A percentile compares a stretch with the other conserved stretches of the same genome.
phyloP scores from a whole-genome alignment of 345 rosid genomes.

The Arabidopsis suecica region DNA sequence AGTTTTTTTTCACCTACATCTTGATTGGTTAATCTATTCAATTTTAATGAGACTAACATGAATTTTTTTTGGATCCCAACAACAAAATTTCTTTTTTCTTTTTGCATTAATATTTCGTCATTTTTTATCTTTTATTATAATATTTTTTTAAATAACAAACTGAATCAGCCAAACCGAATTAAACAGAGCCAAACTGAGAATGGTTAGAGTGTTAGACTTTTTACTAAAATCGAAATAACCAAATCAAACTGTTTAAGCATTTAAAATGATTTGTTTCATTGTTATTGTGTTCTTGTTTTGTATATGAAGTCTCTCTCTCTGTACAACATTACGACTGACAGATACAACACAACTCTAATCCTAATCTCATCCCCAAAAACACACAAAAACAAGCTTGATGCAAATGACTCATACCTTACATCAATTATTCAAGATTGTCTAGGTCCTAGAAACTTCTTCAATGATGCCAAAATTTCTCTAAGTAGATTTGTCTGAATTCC shows the following conservation, averaged over 20 bases:
- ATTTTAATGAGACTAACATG: too few relatives aligned
- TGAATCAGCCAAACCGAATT: too few relatives aligned
- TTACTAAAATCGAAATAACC: too few relatives aligned
- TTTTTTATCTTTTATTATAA: too few relatives aligned
- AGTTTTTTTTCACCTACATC: too few relatives aligned
- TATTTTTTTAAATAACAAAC: too few relatives aligned
- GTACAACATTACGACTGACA: conserved; percentile 33
- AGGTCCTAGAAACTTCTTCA: conserved; percentile 24
- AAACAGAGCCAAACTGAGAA: too few relatives aligned
- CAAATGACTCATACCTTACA: conserved; percentile 21
- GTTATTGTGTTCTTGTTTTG: conserved; percentile 29
- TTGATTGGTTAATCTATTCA: too few relatives aligned
- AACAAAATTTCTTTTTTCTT: too few relatives aligned
- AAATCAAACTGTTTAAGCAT: not conserved
- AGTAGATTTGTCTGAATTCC: conserved; percentile 10
- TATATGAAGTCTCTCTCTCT: conserved; percentile 36
- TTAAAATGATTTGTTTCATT: not conserved
- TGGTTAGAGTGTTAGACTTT: too few relatives aligned
- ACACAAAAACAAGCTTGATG: not conserved
- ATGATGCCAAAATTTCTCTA: not conserved
- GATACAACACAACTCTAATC: conserved; percentile 35
- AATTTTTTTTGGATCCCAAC: too few relatives aligned
- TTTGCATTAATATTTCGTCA: too few relatives aligned
- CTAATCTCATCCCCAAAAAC: conserved; percentile 11
- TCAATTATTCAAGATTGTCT: conserved; percentile 20